Conservation (phyloP, 2,329 filamentous ascomycete genomes). For the Stagonosporopsis vannaccii region DNA sequence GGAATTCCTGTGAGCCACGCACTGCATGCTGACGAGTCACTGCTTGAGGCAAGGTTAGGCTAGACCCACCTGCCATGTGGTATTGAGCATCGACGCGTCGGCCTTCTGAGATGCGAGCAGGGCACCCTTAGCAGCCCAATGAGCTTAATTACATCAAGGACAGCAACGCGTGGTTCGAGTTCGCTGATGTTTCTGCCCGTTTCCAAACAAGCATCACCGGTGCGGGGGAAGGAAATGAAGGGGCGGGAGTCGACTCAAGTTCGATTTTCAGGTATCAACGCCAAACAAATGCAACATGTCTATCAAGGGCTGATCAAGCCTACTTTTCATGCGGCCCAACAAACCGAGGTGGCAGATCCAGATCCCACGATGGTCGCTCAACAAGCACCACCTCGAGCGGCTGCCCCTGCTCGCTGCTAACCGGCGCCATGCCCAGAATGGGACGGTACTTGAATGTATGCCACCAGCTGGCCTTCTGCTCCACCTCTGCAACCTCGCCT, state of each 20-base stretch:
- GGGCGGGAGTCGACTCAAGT: neutral
- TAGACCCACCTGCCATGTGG: constrained; percentile 17
- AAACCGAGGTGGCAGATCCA: constrained; percentile 75
- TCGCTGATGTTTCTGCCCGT: neutral
- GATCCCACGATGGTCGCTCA: constrained; percentile 84
- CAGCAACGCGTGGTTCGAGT: neutral
- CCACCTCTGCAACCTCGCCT: constrained; percentile 25
- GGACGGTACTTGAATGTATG: constrained; percentile 91
- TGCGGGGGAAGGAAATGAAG: neutral
- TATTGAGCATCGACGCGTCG: constrained; percentile 15
- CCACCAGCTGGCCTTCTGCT: constrained; percentile 63
- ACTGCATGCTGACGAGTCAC: constrained; percentile 15
- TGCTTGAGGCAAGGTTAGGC: constrained; percentile 1
- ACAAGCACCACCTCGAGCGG: constrained; percentile 83
- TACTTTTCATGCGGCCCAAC: constrained; percentile 47
- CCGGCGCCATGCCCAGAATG: constrained; percentile 77
- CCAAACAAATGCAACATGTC: constrained; percentile 10
- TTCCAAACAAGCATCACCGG: constrained; percentile 6
- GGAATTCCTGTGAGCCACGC: neutral
- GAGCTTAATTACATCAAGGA: neutral
- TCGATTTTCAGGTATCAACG: constrained; percentile 16
- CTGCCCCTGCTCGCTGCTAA: constrained; percentile 54
- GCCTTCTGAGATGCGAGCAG: neutral
- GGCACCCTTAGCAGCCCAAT: neutral
- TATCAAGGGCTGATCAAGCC: neutral